A percentile compares a stretch with the other conserved stretches of the same genome.
Evolutionary conservation across 345 rosid species (phyloP).

Genomic region (Eucalyptus cloeziana): DNA sequence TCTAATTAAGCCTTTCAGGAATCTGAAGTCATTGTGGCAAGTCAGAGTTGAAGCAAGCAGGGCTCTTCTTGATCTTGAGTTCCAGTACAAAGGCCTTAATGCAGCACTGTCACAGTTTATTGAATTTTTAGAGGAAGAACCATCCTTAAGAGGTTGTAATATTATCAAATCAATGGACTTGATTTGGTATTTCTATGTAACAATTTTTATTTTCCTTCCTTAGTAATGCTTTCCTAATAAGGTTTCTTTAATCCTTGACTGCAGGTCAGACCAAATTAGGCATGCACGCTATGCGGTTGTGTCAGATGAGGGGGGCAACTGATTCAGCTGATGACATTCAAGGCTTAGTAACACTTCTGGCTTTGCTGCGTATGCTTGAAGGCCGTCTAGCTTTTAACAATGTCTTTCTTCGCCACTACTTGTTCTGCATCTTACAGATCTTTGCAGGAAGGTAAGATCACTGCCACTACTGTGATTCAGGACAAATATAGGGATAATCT

Average conservation of each 20-base stretch:
- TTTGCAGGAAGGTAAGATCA: slow-evolving; percentile 69
- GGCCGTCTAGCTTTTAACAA: slow-evolving; percentile 62
- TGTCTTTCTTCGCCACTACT: slow-evolving; percentile 65
- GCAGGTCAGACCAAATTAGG: slow-evolving; percentile 88
- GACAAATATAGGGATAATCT: background rate
- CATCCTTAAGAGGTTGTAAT: slow-evolving; percentile 73
- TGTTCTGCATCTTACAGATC: slow-evolving; percentile 77
- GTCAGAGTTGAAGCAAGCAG: slow-evolving; percentile 83
- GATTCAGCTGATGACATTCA: slow-evolving; percentile 32
- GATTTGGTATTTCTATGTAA: background rate
- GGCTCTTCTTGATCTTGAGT: slow-evolving; percentile 88
- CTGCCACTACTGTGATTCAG: background rate
- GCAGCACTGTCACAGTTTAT: slow-evolving; percentile 62
- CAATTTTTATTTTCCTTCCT: background rate
- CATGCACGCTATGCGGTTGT: slow-evolving; percentile 67
- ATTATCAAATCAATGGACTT: background rate
- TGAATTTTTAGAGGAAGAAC: slow-evolving; percentile 60
- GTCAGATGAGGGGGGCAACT: slow-evolving; percentile 49
- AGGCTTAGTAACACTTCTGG: slow-evolving; percentile 27
- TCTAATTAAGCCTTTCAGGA: slow-evolving; percentile 68
- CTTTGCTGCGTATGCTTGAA: slow-evolving; percentile 66
- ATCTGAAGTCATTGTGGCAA: slow-evolving; percentile 48
- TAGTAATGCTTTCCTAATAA: background rate
- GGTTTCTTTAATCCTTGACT: background rate
- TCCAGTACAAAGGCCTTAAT: slow-evolving; percentile 72